A percentile compares a stretch with the other conserved stretches of the same genome.
Conservation (phyloP, 306 rosid species). For the Argentina anserina region DNA sequence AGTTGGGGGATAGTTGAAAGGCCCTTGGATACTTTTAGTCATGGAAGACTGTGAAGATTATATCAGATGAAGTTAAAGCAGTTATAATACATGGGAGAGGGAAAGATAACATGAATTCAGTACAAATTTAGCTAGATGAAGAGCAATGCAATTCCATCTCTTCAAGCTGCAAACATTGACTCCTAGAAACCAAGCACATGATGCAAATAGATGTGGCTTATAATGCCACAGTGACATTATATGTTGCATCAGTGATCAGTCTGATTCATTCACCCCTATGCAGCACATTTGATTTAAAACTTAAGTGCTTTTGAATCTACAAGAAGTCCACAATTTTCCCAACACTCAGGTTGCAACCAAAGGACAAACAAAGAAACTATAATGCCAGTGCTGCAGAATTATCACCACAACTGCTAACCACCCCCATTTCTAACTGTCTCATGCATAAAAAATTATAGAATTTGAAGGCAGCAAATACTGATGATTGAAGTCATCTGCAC, state of each 20-base stretch:
- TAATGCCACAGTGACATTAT: neutral
- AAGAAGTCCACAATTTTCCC: neutral
- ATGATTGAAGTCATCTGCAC: slow-evolving; percentile 29
- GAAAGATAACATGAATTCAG: neutral
- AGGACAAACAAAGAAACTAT: neutral
- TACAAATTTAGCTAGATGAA: neutral
- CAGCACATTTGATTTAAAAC: neutral
- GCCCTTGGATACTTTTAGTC: slow-evolving; percentile 4
- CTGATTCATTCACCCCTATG: neutral
- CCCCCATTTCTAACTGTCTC: neutral
- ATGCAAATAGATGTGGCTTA: neutral
- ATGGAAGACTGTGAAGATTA: slow-evolving; percentile 43
- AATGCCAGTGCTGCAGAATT: neutral
- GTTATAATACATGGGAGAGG: neutral
- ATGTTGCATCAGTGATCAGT: neutral
- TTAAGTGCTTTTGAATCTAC: neutral
- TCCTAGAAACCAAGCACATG: neutral
- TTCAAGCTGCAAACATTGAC: neutral
- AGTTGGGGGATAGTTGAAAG: slow-evolving; percentile 26
- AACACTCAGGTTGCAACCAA: neutral
- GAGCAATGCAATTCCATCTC: neutral
- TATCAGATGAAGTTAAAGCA: slow-evolving; percentile 19
- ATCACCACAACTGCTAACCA: slow-evolving; percentile 2
- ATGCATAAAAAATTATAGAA: neutral
- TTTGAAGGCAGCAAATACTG: slow-evolving; percentile 12